phyloP scores from a whole-genome alignment of 129 eudicot genomes.

The Heracleum sosnowskyi region DNA sequence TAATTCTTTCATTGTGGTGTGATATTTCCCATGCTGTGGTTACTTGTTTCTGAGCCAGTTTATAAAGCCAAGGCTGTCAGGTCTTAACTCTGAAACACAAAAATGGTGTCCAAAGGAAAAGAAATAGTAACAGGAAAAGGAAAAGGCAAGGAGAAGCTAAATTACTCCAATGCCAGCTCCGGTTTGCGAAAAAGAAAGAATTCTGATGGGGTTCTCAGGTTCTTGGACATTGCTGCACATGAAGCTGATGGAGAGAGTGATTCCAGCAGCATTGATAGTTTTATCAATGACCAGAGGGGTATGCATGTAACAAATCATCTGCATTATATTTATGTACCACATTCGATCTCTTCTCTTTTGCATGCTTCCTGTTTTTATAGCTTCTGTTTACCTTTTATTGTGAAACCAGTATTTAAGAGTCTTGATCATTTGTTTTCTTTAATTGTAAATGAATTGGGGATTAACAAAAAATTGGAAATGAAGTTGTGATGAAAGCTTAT shows the following conservation, averaged over 20 bases:
- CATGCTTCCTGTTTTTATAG: not conserved
- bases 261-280: slow-evolving; percentile 25
- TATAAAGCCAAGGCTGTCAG: not conserved
- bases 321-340: not conserved
- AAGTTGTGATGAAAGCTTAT: not conserved
- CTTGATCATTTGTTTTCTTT: not conserved
- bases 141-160: slow-evolving; percentile 36
- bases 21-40: not conserved
- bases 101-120: slow-evolving; percentile 38
- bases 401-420: not conserved
- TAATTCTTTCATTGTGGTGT: not conserved
- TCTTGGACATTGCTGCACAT: slow-evolving; percentile 61
- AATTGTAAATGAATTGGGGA: not conserved
- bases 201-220: slow-evolving; percentile 42
- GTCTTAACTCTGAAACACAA: slow-evolving; percentile 13
- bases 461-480: not conserved
- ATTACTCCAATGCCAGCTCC: slow-evolving; percentile 26
- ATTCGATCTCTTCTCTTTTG: not conserved
- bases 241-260: slow-evolving; percentile 39
- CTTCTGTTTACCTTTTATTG: not conserved
- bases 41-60: not conserved
- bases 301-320: not conserved
- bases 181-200: slow-evolving; percentile 41
- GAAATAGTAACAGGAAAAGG: slow-evolving; percentile 11
- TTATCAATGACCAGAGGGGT: slow-evolving; percentile 18